Conservation (phyloP, 129 eudicot species). For the Ambrosia artemisiifolia region DNA sequence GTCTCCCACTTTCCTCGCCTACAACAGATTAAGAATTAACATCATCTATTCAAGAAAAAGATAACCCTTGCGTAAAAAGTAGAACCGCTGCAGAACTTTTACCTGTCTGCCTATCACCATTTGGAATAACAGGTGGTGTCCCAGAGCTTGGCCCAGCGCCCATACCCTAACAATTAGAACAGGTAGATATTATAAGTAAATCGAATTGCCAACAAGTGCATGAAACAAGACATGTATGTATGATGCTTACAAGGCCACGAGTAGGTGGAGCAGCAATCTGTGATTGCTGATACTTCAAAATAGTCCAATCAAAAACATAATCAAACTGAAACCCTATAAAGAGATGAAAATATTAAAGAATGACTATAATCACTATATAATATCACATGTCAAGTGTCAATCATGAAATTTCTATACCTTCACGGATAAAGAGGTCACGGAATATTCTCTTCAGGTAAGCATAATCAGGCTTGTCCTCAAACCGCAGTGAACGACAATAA, state of each 20-base stretch:
- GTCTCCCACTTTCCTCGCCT: slow-evolving; percentile 67
- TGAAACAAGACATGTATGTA: slow-evolving; percentile 15
- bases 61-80: not conserved
- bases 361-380: slow-evolving; percentile 1
- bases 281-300: slow-evolving; percentile 88
- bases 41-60: not conserved
- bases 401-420: slow-evolving; percentile 44
- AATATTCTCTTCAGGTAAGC: slow-evolving; percentile 83
- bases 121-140: slow-evolving; percentile 64
- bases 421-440: slow-evolving; percentile 88
- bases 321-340: slow-evolving; percentile 86
- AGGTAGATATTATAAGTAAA: not conserved
- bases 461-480: slow-evolving; percentile 93
- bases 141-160: slow-evolving; percentile 78
- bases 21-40: slow-evolving; percentile 22
- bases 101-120: slow-evolving; percentile 56
- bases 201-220: not conserved
- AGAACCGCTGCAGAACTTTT: slow-evolving; percentile 9
- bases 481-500: slow-evolving; percentile 88
- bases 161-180: slow-evolving; percentile 46
- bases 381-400: not conserved
- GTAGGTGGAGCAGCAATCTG: slow-evolving; percentile 69
- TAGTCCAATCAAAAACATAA: slow-evolving; percentile 95
- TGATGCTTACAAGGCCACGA: slow-evolving; percentile 51
- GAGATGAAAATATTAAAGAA: slow-evolving; percentile 1